These are phyloP conservation scores for Rhizophagus sp. DNA, from an alignment of 192 early-diverging fungal species.

Conservation along the genomic window DNA sequence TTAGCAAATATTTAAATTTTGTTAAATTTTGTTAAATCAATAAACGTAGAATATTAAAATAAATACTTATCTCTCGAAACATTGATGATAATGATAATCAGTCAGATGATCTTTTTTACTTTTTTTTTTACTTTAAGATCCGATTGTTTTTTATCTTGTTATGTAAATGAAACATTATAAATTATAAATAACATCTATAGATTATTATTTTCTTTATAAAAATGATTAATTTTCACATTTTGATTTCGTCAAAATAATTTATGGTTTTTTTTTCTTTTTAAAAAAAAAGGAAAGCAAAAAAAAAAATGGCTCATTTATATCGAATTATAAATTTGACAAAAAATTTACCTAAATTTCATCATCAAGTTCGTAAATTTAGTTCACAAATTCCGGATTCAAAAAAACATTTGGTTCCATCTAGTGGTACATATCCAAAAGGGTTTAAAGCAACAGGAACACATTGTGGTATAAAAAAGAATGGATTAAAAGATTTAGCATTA, in stretches of 20 bases:
- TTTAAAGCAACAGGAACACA: constrained; percentile 77
- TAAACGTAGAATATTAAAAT: no score
- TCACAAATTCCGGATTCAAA: constrained; percentile 45
- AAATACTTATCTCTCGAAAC: no score
- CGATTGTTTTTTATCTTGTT: no score
- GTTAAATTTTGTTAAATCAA: no score
- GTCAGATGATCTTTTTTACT: no score
- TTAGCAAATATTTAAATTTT: no score
- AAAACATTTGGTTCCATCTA: constrained; percentile 64
- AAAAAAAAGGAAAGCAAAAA: neutral
- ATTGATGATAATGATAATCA: no score
- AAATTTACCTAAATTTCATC: neutral
- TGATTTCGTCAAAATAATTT: neutral
- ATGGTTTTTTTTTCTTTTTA: no score
- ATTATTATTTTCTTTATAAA: no score
- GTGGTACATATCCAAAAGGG: constrained; percentile 83
- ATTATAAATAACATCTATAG: no score
- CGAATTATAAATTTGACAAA: neutral
- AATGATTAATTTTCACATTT: neutral
- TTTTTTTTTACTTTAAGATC: no score
- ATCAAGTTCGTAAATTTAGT: neutral
- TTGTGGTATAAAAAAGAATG: constrained; percentile 83
- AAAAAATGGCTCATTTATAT: neutral
- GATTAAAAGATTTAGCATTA: constrained; percentile 78
- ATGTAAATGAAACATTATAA: no score